Base-by-base conservation (phyloP, 345 rosid species). In the Eucalyptus paniculata region DNA sequence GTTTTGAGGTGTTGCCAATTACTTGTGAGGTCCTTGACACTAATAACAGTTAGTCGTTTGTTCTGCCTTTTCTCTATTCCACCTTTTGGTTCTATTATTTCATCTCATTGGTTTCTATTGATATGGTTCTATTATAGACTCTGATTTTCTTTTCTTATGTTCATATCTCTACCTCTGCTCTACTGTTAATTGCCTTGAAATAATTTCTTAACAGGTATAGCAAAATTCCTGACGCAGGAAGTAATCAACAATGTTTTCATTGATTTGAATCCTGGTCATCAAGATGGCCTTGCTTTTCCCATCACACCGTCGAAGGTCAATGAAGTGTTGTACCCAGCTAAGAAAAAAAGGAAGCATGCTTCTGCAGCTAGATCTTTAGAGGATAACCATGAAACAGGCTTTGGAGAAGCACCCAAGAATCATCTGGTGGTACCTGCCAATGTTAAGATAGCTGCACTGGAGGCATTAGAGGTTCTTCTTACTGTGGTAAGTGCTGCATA, bases 401-500 rank as follows among this genome's bases (percentile, higher is more conserved):
- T 93, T 91, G 89, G 92, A 69, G 93, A 91, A 92, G 88, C 91
- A 67, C 90, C 92, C 49, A 89, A 91, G 86, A 91, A 89, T 87
- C 89, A 60, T 87, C 89, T 86, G 6, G 86, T 49, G 83, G 90
- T 92, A 90, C 93, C 92, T 19, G 88, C 93, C 87, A 90, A 96
- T 87, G 91, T 96, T 88, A 94, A 96, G 93, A 94, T 95, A 91
- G 99, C 98, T 69, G 95, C 98, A 67, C 91, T 97, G 58, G 97
- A 94, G 93, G 94, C 96, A 51, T 90, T 97, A 62, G 96, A 96
- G 93, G 90, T 94, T 89, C 97, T 96, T 93, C 94, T 97, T 26
- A 94, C 92, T 44, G 97, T 95, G 94, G 99, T 97, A 96, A 89
- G 97, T 81, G 42, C 13, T 58, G 67, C n/a, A 54, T 50, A 37